Percentiles rank a stretch among this genome's conserved stretches.
These are phyloP conservation scores for Murraya paniculata DNA, from an alignment of 345 rosid species.

Conservation along the genomic window DNA sequence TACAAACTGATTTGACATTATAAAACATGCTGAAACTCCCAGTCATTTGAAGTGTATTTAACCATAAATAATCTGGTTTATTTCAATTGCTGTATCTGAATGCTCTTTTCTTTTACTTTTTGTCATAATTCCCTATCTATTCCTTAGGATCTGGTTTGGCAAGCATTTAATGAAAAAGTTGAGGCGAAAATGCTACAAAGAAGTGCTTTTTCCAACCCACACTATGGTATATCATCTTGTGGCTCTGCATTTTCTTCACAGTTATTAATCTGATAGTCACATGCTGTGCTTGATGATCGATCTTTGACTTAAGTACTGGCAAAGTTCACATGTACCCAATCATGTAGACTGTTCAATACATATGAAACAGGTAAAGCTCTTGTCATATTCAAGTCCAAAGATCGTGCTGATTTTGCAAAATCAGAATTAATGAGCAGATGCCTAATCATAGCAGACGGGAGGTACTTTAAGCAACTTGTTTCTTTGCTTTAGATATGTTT, in stretches of 20 bases:
- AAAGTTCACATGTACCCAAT: neutral
- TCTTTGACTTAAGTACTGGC: neutral
- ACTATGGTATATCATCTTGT: slow-evolving; percentile 35
- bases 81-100: neutral
- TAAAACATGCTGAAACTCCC: neutral
- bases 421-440: slow-evolving; percentile 29
- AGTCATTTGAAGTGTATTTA: neutral
- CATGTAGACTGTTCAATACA: neutral
- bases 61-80: neutral
- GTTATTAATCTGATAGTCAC: neutral
- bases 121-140: neutral
- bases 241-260: neutral
- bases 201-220: slow-evolving; percentile 34
- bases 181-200: slow-evolving; percentile 47
- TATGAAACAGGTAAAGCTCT: slow-evolving; percentile 51
- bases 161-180: slow-evolving; percentile 44
- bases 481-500: neutral
- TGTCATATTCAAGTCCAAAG: slow-evolving; percentile 46
- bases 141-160: slow-evolving; percentile 45
- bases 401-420: slow-evolving; percentile 42
- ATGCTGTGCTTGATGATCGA: neutral
- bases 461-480: slow-evolving; percentile 20
- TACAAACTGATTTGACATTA: too few species aligned
- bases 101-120: neutral
- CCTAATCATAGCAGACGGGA: slow-evolving; percentile 40